These are phyloP conservation scores for Lophiotrema nucula DNA, from an alignment of 495 filamentous ascomycete genomes.

Conservation along the genomic window DNA sequence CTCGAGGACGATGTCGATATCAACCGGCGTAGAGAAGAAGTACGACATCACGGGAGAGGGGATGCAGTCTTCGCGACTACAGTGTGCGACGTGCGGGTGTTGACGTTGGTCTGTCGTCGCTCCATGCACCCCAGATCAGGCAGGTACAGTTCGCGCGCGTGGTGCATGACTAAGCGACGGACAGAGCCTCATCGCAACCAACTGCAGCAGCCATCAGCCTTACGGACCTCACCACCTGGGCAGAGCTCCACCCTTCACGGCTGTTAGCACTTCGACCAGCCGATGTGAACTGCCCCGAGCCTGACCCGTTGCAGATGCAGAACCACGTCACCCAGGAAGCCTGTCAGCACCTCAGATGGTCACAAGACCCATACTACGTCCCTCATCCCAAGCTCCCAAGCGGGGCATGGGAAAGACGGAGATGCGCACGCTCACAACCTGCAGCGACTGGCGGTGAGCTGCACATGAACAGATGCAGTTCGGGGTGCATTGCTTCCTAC, in stretches of 20 bases:
- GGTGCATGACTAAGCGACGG: background rate
- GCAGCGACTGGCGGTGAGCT: slow-evolving; percentile 4
- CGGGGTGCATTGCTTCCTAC: background rate
- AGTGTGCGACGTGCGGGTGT: slow-evolving; percentile 5
- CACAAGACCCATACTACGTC: slow-evolving; percentile 7
- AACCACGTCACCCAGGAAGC: background rate
- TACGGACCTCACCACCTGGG: background rate
- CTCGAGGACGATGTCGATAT: slow-evolving; percentile 97
- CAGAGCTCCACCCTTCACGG: too few species aligned
- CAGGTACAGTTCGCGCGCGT: slow-evolving; percentile 3
- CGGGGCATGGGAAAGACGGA: background rate
- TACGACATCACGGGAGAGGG: slow-evolving; percentile 67
- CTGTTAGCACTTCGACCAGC: too few species aligned
- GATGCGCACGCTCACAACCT: slow-evolving; percentile 8
- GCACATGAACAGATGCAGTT: slow-evolving; percentile 7
- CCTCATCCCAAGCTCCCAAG: background rate
- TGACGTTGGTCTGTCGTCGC: too few species aligned
- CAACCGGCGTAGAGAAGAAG: slow-evolving; percentile 96
- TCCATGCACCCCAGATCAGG: background rate
- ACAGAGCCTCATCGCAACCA: slow-evolving; percentile 2
- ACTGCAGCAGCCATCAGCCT: slow-evolving; percentile 4
- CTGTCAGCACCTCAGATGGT: slow-evolving; percentile 1
- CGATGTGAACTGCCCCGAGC: too few species aligned
- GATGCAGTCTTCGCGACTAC: background rate
- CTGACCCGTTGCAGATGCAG: too few species aligned